Evolutionary conservation across 2,329 filamentous ascomycete genomes (phyloP).

Genomic region (Emmonsiellopsis sp.): DNA sequence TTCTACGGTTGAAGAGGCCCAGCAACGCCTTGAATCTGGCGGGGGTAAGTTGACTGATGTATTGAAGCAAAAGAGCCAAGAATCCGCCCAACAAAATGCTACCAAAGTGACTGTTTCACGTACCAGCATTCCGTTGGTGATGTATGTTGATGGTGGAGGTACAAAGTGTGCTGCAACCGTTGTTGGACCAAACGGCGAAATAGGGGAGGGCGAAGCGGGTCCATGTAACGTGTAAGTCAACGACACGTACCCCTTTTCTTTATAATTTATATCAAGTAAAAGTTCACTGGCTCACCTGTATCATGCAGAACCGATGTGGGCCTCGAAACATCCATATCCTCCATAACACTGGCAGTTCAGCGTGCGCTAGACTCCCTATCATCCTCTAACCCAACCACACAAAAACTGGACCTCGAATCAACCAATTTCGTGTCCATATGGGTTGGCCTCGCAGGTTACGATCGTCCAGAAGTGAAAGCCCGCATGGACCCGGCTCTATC

Average conservation of each 20-base stretch:
- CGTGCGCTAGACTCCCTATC: slow-evolving; percentile 14
- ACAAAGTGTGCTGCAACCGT: slow-evolving; percentile 34
- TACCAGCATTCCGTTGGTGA: slow-evolving; percentile 11
- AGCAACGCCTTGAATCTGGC: slow-evolving; percentile 13
- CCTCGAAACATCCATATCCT: slow-evolving; percentile 14
- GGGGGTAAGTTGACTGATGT: slow-evolving; percentile 18
- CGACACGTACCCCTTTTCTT: too few species aligned
- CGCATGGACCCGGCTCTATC: slow-evolving; percentile 19
- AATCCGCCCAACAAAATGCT: neutral
- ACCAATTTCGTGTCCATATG: slow-evolving; percentile 24
- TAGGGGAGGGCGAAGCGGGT: slow-evolving; percentile 23
- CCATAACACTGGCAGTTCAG: slow-evolving; percentile 19
- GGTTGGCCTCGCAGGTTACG: slow-evolving; percentile 34
- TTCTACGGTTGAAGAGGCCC: slow-evolving; percentile 16
- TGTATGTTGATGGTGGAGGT: slow-evolving; percentile 36
- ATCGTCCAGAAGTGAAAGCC: slow-evolving; percentile 22
- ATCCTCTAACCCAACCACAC: neutral
- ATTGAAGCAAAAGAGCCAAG: slow-evolving; percentile 7
- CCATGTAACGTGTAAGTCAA: slow-evolving; percentile 31
- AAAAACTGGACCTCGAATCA: neutral
- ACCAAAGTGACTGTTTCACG: neutral
- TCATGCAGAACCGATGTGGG: slow-evolving; percentile 14
- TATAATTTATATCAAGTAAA: too few species aligned
- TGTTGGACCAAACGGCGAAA: slow-evolving; percentile 15
- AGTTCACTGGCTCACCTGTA: too few species aligned